Evolutionary conservation across 1,284 basidiomycete genomes (phyloP).

Genomic region (Microbotryum silenes-acaulis): DNA sequence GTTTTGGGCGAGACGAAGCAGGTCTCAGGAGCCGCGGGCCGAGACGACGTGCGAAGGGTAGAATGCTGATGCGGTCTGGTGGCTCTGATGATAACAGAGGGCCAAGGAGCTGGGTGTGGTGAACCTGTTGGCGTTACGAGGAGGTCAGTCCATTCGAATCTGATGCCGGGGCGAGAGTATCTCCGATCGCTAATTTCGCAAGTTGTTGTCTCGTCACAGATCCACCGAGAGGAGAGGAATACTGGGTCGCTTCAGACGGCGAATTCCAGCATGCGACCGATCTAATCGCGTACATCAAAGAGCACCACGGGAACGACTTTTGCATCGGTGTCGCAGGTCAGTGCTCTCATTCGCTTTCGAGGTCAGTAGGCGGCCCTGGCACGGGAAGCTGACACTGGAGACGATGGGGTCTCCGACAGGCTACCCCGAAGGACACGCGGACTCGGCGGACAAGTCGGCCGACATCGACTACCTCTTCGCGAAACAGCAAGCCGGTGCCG

Average conservation of each 20-base stretch:
- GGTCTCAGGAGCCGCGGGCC: too few species aligned
- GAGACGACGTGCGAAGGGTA: too few species aligned
- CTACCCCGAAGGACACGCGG: slow-evolving; percentile 57
- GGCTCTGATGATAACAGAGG: slow-evolving; percentile 50
- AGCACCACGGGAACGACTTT: slow-evolving; percentile 77
- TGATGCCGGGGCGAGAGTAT: neutral
- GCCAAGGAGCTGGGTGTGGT: slow-evolving; percentile 86
- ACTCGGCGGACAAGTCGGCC: slow-evolving; percentile 43
- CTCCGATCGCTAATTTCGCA: slow-evolving; percentile 1
- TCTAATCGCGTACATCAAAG: slow-evolving; percentile 77
- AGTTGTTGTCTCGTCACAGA: slow-evolving; percentile 45
- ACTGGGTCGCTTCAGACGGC: slow-evolving; percentile 82
- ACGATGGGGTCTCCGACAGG: slow-evolving; percentile 49
- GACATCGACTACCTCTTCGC: slow-evolving; percentile 82
- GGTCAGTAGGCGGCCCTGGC: neutral
- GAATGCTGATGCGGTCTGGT: neutral
- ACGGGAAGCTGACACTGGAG: neutral
- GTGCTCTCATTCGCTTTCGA: neutral
- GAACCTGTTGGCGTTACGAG: slow-evolving; percentile 90
- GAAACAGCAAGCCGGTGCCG: slow-evolving; percentile 76
- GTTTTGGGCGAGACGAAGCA: too few species aligned
- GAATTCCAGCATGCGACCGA: slow-evolving; percentile 85
- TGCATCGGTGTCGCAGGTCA: slow-evolving; percentile 80
- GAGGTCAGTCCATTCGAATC: slow-evolving; percentile 39
- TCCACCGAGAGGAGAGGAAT: slow-evolving; percentile 75